Evolutionary conservation across 768 basidiomycete species (phyloP), one percentile per base, ranked within the genome.

Genomic region (Mycena leptocephala): DNA sequence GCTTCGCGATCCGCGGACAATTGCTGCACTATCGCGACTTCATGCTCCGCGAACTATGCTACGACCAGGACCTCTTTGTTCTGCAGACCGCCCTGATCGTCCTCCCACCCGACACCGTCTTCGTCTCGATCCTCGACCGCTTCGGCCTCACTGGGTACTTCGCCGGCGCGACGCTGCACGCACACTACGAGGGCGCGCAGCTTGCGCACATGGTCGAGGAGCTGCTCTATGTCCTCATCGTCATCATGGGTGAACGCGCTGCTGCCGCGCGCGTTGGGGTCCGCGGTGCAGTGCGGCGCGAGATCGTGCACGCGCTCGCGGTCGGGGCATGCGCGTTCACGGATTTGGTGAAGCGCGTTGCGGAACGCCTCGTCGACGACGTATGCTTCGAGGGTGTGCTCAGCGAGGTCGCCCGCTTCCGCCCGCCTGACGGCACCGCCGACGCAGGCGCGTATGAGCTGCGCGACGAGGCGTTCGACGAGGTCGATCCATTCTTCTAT

Each of bases 21-120:
- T 89, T 97, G 5, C 90, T 97, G 66, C 98, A 99, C 82, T 99
- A 99, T 83, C 94, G 97, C 32, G 98, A 99, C 82, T 97, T 96
- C 84, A 95, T 95, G 91, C 92, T 99, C 30, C 94, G 98, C 24
- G 98, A 99, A 83, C 89, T 97, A 8, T 98, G 98, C 80, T 97
- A 98, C 82, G 98, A 99, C 83, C 97, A 99, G 83, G 98, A 97
- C 75, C 86, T 97, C 22, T 95, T 92, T 87, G 89, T 96, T 74
- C 88, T 99, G 3, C 97, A 99, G 85, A 91, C 94, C 0, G 93
- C 94, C 0, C 91, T 99, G 64, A 90, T 95, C 80, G 88, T 95
- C 53, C 88, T 97, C 62, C 93, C 94, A 51, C 96, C 96, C 4
- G 90, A 95, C 79, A 88, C 91, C 28, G 92, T 98, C 81, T 87